These are phyloP conservation scores for Streptanthus diversifolius DNA, from an alignment of 345 rosid species.

Conservation along the genomic window DNA sequence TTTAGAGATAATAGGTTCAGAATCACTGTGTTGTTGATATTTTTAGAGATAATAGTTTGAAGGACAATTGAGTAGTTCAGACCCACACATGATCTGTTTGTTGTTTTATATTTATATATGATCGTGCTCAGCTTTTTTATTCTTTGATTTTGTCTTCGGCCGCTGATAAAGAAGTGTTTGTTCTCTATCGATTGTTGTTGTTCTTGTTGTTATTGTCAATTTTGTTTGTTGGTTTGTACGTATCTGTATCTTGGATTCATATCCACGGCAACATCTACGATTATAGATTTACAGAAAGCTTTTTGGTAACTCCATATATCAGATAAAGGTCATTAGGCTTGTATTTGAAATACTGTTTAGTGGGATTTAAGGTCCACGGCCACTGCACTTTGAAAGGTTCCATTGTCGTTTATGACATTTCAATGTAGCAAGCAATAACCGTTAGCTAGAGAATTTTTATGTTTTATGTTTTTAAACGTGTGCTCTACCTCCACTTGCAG, in stretches of 20 bases:
- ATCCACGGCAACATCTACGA: slow-evolving; percentile 19
- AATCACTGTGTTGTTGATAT: no score
- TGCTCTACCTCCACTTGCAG: no score
- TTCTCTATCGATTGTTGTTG: slow-evolving; percentile 22
- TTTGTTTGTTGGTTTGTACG: slow-evolving; percentile 17
- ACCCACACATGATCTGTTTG: slow-evolving; percentile 35
- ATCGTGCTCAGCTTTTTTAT: slow-evolving; percentile 26
- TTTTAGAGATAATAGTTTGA: no score
- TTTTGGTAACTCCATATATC: background rate
- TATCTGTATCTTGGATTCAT: slow-evolving; percentile 6
- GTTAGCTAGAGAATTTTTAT: background rate
- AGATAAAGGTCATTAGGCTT: background rate
- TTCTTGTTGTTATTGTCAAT: slow-evolving; percentile 9
- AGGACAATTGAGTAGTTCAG: no score
- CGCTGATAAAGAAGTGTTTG: slow-evolving; percentile 12
- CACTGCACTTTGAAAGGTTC: background rate
- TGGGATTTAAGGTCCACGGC: no score
- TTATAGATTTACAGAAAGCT: slow-evolving; percentile 2
- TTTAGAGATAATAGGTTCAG: no score
- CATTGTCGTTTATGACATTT: slow-evolving; percentile 13
- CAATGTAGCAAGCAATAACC: background rate
- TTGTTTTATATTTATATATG: background rate
- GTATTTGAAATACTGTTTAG: background rate
- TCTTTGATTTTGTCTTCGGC: slow-evolving; percentile 26
- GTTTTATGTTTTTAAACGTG: background rate